Evolutionary conservation across 441 rosid genomes (phyloP).

Genomic region (Biscutella laevigata): DNA sequence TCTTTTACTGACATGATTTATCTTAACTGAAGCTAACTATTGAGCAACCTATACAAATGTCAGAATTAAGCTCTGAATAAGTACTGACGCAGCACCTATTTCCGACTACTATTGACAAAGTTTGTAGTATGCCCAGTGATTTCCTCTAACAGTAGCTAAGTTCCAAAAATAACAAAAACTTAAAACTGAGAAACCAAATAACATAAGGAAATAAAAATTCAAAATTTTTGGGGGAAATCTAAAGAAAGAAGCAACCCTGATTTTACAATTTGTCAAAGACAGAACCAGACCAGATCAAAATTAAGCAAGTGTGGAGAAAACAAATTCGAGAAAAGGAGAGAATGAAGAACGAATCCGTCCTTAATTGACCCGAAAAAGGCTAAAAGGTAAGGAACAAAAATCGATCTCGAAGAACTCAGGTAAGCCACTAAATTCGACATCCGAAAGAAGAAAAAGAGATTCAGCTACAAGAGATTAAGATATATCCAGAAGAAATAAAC

Average conservation of each 20-base stretch:
- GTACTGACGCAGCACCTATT: too few relatives aligned
- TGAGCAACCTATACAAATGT: neutral
- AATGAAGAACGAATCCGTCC: neutral
- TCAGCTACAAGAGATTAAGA: neutral
- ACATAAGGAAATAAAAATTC: too few relatives aligned
- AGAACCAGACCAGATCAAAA: slow-evolving; percentile 15
- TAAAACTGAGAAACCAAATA: too few relatives aligned
- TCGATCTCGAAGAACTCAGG: slow-evolving; percentile 19
- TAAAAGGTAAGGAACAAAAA: slow-evolving; percentile 15
- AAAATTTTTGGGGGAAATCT: too few relatives aligned
- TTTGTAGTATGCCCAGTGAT: neutral
- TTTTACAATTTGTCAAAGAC: neutral
- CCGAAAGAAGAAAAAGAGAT: neutral
- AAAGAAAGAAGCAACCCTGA: neutral
- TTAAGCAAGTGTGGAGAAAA: neutral
- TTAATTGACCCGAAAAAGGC: neutral
- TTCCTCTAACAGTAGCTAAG: neutral
- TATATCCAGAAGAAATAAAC: neutral
- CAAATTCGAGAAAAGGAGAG: neutral
- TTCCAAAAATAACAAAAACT: neutral
- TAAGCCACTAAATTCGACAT: slow-evolving; percentile 3
- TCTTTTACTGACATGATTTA: neutral
- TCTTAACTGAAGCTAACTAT: neutral
- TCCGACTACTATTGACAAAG: neutral
- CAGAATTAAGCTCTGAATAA: neutral